Base-by-base conservation (phyloP, 1,139 yeast species). In the Yamadazyma atlantica region DNA sequence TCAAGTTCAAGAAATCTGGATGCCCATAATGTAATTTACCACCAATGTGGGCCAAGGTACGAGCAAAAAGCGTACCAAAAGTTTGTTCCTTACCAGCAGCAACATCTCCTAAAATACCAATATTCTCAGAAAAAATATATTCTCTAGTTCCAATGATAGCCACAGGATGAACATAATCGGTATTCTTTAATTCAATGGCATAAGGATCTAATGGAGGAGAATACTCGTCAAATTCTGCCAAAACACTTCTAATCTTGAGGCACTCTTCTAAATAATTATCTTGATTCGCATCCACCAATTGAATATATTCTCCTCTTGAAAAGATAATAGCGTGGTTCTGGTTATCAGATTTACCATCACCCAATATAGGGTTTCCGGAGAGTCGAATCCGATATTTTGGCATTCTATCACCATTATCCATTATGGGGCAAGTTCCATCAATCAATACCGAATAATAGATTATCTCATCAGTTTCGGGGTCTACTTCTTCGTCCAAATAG, bases 51-150 rank as follows among this genome's bases (percentile, higher is more conserved):
- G 80, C 79, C 36, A 75, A 58, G 0, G 81, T 75, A 52, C 81
- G 58, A 0, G 80, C 78, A 57, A 73, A 75, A 34, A 75, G 58
- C 0, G 80, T 75, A 8, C 80, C 80, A 56, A 75, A 75, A 1
- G 80, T 75, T 55, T 75, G 80, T 46, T 75, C 81, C 42, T 75
- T 75, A 4, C 79, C 80, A 7, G 80, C 80, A 0, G 81, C 80
- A 34, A 75, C 69, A 51, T 75, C 81, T 6, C 80, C 80, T 29
- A 75, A 54, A 16, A 75, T 66, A 3, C 81, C 80, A 38, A 72
- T 66, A 47, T 75, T 75, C 46, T 75, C 80, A 0, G 79, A 73
- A 42, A 75, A 75, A 11, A 75, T 73, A 43, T 75, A 75, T 43
- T 75, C 81, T 42, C 81, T 57, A 0, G 80, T 72, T 4, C 80